Base-by-base conservation (phyloP, 495 filamentous ascomycete species). In the Penicillium macrosclerotiorum region DNA sequence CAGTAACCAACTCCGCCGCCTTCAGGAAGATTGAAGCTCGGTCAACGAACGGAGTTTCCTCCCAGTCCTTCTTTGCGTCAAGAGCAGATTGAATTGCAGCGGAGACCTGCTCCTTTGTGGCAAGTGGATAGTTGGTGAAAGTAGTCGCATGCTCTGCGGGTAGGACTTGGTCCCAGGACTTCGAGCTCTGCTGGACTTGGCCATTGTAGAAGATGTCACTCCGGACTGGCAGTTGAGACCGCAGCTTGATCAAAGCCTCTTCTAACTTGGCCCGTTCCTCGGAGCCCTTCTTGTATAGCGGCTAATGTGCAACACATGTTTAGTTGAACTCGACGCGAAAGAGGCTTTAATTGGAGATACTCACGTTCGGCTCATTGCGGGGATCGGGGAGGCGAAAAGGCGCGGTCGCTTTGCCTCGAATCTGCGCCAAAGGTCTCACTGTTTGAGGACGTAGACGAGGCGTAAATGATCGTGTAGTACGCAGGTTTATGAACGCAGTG, bases 11-110 rank as follows among this genome's bases (percentile, higher is more conserved):
- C 66, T 96, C 92, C 12, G 92, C 92, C 2, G 92, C 93, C 67
- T 95, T 94, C 14, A 96, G 77, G 71, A 96, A 97, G 49, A 97
- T 76, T 16, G 92, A 85, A 5, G 92, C 93, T 39, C 92, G 77
- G 68, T 96, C 91, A 23, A 84, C 79, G 55, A 96, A 96, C 4
- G 89, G 87, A 5, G 90, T 75, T 5, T 79, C 74, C 55, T 90
- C 86, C 92, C 93, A 97, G 43, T 75, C 67, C 20, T 78, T 68
- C 69, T 95, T 95, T 1, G 91, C 93, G 6, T 78, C 75, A 12
- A 97, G 76, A 0, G 92, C 93, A 27, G 84, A 73, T 8, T 86
- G 77, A 54, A 97, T 95, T 14, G 91, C 90, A 7, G 67, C 62
- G 6, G 68, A 72, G 49, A 93, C 82, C 44, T 94, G 78, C 24